Base-by-base conservation (phyloP, 768 basidiomycete genomes). In the Hortiboletus flavorubellus region DNA sequence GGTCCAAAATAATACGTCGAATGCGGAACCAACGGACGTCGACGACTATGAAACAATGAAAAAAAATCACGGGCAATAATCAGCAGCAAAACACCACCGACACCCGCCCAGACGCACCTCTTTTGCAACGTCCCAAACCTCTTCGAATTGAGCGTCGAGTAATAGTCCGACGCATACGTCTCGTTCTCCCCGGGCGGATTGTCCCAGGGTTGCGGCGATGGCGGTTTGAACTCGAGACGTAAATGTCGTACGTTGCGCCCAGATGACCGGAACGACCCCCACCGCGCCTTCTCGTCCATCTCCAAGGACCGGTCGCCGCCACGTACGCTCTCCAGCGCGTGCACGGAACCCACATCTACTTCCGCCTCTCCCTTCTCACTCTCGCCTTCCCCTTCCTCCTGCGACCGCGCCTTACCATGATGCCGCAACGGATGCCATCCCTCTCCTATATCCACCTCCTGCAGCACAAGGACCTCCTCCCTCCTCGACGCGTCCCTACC, bases 1-100 rank as follows among this genome's bases (percentile, higher is more conserved):
- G 90, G 88, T 14, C 91, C 90, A 68, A 86, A 88, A 68, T 90
- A 91, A 72, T 93, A 93, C 23, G 89, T 81, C 0, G 91, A 93
- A 58, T 84, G 84, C 30, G 91, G 91, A 60, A 87, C 82, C 52
- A 81, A 64, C 3, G 80, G 73, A 40, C 81, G 80, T 63, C 46
- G 62, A 49, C 54, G 66, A 12, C 70, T 71, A 33, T 30, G 23
- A 40, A 10, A 67, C 63, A 47, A 67, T 26, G 68, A 46, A 69
- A 70, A 70, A 66, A 42, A 72, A 33, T 29, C 41, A 51, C 43
- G n/a, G 49, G 43, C 39, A 55, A 46, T 26, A 26, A 26, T 26
- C 18, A 35, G 44, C 2, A 33, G 2, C 6, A 51, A 34, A 15
- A 37, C 23, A 38, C 34, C 30, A 26, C 26, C 31, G 23, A 2